Evolutionary conservation across 2,329 filamentous ascomycete species (phyloP).

Genomic region (Fusarium protoensiforme): DNA sequence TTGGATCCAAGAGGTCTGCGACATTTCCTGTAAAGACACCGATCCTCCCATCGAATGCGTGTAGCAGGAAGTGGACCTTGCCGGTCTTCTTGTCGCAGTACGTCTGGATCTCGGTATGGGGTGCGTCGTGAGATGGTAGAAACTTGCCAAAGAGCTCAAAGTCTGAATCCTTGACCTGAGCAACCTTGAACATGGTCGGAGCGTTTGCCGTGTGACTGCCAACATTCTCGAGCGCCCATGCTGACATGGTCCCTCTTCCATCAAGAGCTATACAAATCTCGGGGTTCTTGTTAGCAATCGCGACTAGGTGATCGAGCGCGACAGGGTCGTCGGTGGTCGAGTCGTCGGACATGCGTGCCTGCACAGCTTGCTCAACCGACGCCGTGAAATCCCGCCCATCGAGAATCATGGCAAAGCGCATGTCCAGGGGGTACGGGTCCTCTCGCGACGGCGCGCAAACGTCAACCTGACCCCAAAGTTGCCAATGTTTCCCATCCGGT

Average conservation of each 20-base stretch:
- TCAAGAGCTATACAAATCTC: constrained; percentile 91
- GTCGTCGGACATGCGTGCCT: constrained; percentile 64
- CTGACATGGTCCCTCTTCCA: constrained; percentile 85
- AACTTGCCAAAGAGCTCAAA: constrained; percentile 58
- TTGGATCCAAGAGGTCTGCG: constrained; percentile 82
- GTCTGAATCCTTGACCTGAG: constrained; percentile 74
- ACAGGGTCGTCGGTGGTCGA: constrained; percentile 70
- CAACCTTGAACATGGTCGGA: constrained; percentile 84
- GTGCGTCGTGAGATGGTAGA: constrained; percentile 34
- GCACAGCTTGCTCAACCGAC: constrained; percentile 81
- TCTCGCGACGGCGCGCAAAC: constrained; percentile 75
- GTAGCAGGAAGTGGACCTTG: constrained; percentile 78
- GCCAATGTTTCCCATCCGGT: constrained; percentile 76
- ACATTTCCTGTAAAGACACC: constrained; percentile 84
- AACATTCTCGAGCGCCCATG: constrained; percentile 91
- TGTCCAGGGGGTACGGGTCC: constrained; percentile 29
- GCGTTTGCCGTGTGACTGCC: constrained; percentile 74
- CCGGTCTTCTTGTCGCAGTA: constrained; percentile 76
- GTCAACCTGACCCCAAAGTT: constrained; percentile 85
- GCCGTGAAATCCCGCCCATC: constrained; percentile 82
- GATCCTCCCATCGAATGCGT: constrained; percentile 87
- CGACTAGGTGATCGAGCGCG: constrained; percentile 84
- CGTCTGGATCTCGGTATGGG: constrained; percentile 75
- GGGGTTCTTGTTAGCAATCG: constrained; percentile 84
- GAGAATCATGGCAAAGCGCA: constrained; percentile 75